Conservation (phyloP, 768 basidiomycete species). For the Boletus edulis region DNA sequence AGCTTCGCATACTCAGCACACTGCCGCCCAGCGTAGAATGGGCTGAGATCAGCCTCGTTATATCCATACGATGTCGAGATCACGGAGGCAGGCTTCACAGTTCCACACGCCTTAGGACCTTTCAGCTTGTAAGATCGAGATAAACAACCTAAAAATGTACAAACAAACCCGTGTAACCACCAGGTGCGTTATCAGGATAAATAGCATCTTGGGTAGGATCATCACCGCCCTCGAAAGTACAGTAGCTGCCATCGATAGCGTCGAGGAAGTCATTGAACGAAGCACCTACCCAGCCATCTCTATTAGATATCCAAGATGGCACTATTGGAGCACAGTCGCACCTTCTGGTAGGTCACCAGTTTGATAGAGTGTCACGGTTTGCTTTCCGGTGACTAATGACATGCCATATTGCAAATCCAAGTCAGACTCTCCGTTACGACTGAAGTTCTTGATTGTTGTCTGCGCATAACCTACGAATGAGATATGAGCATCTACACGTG, state of each 20-base stretch:
- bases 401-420: slow-evolving; percentile 35
- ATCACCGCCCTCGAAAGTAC: slow-evolving; percentile 37
- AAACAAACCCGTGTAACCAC: slow-evolving; percentile 19
- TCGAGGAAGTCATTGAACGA: slow-evolving; percentile 41
- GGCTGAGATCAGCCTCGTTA: slow-evolving; percentile 36
- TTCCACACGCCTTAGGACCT: slow-evolving; percentile 36
- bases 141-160: neutral
- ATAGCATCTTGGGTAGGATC: slow-evolving; percentile 26
- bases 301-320: neutral
- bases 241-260: slow-evolving; percentile 36
- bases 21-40: slow-evolving; percentile 39
- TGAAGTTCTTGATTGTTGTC: slow-evolving; percentile 4
- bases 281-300: slow-evolving; percentile 16
- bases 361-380: slow-evolving; percentile 34
- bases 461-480: slow-evolving; percentile 24
- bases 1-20: slow-evolving; percentile 48
- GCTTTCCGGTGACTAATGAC: slow-evolving; percentile 28
- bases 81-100: slow-evolving; percentile 36
- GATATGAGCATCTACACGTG: neutral
- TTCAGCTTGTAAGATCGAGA: neutral
- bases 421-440: slow-evolving; percentile 29
- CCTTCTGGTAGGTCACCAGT: slow-evolving; percentile 28
- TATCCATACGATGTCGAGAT: slow-evolving; percentile 44
- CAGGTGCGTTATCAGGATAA: slow-evolving; percentile 24
- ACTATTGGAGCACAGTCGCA: neutral